Percentiles rank a stretch among this genome's conserved stretches.
These are phyloP conservation scores for Claviceps purpurea DNA, from an alignment of 2,329 filamentous ascomycete genomes.

Conservation along the genomic window DNA sequence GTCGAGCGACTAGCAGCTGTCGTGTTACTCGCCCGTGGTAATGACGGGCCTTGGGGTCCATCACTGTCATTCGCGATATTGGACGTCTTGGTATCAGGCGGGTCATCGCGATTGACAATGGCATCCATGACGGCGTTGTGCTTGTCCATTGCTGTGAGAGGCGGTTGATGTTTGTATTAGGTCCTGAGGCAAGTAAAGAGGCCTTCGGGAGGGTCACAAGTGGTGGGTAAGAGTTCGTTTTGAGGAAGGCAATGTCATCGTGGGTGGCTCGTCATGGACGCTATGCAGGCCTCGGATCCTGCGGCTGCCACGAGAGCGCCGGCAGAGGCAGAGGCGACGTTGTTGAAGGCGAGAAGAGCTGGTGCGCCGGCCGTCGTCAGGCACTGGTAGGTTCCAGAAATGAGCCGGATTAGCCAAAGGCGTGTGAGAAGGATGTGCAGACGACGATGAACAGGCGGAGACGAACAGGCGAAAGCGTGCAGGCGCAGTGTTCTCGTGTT, in stretches of 20 bases:
- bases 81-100: constrained; percentile 6
- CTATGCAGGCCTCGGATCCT: constrained; percentile 7
- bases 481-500: background rate
- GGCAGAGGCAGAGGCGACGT: background rate
- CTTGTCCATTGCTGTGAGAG: constrained; percentile 20
- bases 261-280: constrained; percentile 21
- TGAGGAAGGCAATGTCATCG: constrained; percentile 15
- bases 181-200: constrained; percentile 13
- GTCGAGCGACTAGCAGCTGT: constrained; percentile 18
- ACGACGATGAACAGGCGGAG: too few relatives aligned
- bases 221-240: constrained; percentile 8
- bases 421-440: background rate
- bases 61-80: background rate
- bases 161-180: constrained; percentile 13
- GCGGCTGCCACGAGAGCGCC: constrained; percentile 2
- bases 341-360: background rate
- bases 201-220: constrained; percentile 17
- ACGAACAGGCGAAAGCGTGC: background rate
- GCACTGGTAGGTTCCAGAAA: background rate
- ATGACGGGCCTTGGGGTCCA: constrained; percentile 1
- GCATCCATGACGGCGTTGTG: constrained; percentile 13
- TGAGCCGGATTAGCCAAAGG: background rate
- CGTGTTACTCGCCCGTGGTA: constrained; percentile 7
- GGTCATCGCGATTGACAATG: constrained; percentile 8
- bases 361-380: background rate